Evolutionary conservation across 2,329 filamentous ascomycete species (phyloP), one percentile per base, ranked within the genome.

Genomic region (Botryosphaeria dothidea): DNA sequence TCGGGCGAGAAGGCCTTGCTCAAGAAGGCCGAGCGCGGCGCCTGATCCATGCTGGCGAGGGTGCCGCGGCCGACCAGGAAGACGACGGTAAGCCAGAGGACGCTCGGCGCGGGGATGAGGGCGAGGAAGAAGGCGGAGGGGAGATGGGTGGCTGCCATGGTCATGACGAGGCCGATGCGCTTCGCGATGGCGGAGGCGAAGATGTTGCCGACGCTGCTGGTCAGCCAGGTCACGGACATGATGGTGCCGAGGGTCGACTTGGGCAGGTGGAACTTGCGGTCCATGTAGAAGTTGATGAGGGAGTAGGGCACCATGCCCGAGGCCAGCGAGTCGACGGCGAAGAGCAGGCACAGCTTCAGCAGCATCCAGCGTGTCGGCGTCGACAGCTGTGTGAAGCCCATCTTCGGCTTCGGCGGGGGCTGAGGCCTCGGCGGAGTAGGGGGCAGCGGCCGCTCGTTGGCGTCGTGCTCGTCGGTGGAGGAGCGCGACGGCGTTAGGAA

Each of bases 271-370:
- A 87, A 88, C 67, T 86, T 87, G 51, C 75, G 72, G 67, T 83
- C 81, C 69, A 88, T 83, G 73, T 84, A 86, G 72, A 85, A 87
- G 65, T 83, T 86, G 68, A 86, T 83, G 34, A 79, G 69, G 9
- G 77, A 76, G 69, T 76, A 78, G 17, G 76, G 86, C 3, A 88
- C 88, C 73, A 93, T 83, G 1, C 91, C 90, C 1, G 87, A 89
- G 1, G 89, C 90, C 65, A 92, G 85, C 0, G 87, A 85, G 73
- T 93, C 90, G 5, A 92, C 71, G 1, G 84, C 84, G 69, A 92
- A 90, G 1, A 94, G 79, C 7, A 90, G 75, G 71, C 88, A 90
- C 0, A 94, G 80, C 57, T 87, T 85, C 60, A 85, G 73, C 5
- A 91, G 79, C 31, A 88, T 81, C 0, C 78, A 71, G 6, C 83